Evolutionary conservation across 306 rosid genomes (phyloP).

Genomic region (Fagus crenata): DNA sequence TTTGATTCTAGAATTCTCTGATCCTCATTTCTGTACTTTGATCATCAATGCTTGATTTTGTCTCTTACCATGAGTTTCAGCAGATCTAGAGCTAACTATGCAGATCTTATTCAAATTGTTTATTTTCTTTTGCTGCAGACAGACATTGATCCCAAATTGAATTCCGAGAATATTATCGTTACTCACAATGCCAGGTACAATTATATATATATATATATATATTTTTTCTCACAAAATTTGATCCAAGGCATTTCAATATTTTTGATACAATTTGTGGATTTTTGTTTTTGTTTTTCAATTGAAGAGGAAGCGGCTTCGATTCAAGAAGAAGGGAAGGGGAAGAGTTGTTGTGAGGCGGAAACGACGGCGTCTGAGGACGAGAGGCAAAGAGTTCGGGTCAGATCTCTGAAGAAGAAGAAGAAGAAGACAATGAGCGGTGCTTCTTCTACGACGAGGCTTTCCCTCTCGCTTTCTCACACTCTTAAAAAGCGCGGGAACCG

Average conservation of each 20-base stretch:
- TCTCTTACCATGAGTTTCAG: constrained; percentile 3
- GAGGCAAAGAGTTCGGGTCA: constrained; percentile 64
- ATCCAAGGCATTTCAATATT: too few species aligned
- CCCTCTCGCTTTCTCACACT: constrained; percentile 48
- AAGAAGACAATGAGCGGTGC: constrained; percentile 55
- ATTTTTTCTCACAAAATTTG: too few species aligned
- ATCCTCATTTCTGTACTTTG: neutral
- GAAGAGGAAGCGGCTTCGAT: constrained; percentile 51
- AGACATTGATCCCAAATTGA: constrained; percentile 25
- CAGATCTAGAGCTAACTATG: neutral
- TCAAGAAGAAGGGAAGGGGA: constrained; percentile 61
- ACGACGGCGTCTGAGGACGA: constrained; percentile 73
- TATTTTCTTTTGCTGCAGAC: constrained; percentile 43
- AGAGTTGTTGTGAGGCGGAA: constrained; percentile 52
- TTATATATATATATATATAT: neutral
- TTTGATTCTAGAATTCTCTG: neutral
- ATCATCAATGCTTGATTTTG: constrained; percentile 21
- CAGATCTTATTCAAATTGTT: neutral
- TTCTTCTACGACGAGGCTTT: constrained; percentile 52
- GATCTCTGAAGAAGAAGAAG: constrained; percentile 77
- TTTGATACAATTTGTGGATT: neutral
- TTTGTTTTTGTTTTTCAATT: constrained; percentile 8
- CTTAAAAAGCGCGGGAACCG: constrained; percentile 70
- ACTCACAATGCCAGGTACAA: constrained; percentile 58
- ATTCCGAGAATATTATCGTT: neutral